These are phyloP conservation scores for Chalciporus piperatus DNA, from an alignment of 768 basidiomycete species.

Conservation along the genomic window DNA sequence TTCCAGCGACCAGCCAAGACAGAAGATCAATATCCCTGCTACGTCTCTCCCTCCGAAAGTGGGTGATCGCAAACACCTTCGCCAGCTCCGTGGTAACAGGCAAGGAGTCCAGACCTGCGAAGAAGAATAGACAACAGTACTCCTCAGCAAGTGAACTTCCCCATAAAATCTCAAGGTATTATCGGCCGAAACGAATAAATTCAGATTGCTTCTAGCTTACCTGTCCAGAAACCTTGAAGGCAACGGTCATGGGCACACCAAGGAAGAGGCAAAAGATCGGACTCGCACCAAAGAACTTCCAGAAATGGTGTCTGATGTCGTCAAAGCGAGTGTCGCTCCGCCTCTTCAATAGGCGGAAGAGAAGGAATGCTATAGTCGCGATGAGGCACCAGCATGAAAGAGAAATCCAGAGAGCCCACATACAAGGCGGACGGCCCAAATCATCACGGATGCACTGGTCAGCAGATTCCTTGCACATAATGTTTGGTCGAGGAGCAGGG, in stretches of 20 bases:
- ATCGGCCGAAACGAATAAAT: no score
- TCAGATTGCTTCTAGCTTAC: background rate
- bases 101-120: constrained; percentile 57
- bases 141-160: constrained; percentile 28
- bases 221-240: background rate
- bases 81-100: constrained; percentile 51
- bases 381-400: no score
- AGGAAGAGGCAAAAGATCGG: background rate
- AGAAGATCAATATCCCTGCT: constrained; percentile 60
- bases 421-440: constrained; percentile 62
- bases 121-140: background rate
- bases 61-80: constrained; percentile 35
- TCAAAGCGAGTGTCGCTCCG: constrained; percentile 69
- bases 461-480: constrained; percentile 59
- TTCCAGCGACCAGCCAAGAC: constrained; percentile 56
- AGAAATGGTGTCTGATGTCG: constrained; percentile 61
- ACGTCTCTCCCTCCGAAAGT: constrained; percentile 62
- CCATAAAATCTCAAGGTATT: constrained; percentile 50
- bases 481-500: constrained; percentile 41
- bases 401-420: constrained; percentile 1
- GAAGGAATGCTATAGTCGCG: constrained; percentile 49
- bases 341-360: constrained; percentile 67
- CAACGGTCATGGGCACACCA: no score
- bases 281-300: constrained; percentile 54
- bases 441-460: constrained; percentile 57